phyloP scores from a whole-genome alignment of 768 basidiomycete species.

The Serendipita sp. region DNA sequence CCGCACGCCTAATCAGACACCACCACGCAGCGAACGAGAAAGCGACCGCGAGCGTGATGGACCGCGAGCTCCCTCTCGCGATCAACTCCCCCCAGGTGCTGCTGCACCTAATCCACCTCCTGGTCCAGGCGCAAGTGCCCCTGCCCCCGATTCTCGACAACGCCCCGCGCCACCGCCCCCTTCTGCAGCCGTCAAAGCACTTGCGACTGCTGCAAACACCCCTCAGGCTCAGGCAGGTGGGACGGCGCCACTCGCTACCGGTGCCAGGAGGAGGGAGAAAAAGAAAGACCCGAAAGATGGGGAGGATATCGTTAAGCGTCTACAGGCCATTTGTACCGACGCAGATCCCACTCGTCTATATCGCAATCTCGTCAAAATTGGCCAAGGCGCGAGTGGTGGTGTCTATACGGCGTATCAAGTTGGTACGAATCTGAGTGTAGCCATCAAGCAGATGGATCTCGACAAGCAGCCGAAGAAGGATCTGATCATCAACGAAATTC shows the following conservation, averaged over 20 bases:
- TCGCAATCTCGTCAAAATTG: constrained; percentile 87
- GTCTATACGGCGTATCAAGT: constrained; percentile 98
- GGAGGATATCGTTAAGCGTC: constrained; percentile 68
- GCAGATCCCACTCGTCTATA: constrained; percentile 93
- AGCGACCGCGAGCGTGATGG: constrained; percentile 11
- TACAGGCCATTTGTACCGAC: constrained; percentile 91
- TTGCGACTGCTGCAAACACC: constrained; percentile 14
- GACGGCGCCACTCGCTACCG: constrained; percentile 36
- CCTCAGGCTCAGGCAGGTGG: constrained; percentile 19
- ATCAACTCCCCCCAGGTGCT: constrained; percentile 1
- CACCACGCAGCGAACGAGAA: constrained; percentile 12
- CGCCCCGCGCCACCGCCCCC: constrained; percentile 34
- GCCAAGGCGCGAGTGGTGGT: constrained; percentile 94
- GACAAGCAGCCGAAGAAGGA: constrained; percentile 99
- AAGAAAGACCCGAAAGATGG: constrained; percentile 62
- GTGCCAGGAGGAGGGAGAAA: constrained; percentile 74
- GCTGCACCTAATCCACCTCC: background rate
- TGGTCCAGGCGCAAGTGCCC: constrained; percentile 1
- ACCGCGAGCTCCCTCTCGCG: constrained; percentile 11
- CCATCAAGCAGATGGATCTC: constrained; percentile 99
- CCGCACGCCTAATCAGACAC: constrained; percentile 36
- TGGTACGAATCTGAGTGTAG: constrained; percentile 82
- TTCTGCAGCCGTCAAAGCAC: constrained; percentile 33
- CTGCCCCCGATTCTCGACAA: constrained; percentile 15
- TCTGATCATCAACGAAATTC: constrained; percentile 97